These are phyloP conservation scores for Talaromyces ruber DNA, from an alignment of 495 filamentous ascomycete genomes.

Conservation along the genomic window DNA sequence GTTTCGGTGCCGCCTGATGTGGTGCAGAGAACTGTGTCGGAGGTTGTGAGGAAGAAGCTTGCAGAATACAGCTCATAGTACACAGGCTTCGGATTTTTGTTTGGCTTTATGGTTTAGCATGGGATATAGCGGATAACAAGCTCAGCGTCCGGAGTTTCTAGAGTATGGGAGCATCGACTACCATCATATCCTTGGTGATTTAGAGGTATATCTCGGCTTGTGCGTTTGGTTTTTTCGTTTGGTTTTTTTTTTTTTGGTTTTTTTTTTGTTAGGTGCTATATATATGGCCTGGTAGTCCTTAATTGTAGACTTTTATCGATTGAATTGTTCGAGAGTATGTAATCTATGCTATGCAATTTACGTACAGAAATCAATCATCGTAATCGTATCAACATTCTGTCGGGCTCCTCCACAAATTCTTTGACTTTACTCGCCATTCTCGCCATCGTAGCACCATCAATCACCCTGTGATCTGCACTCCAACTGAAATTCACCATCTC, in stretches of 20 bases:
- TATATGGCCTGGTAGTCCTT: conserved; percentile 1
- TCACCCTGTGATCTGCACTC: conserved; percentile 92
- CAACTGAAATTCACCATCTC: conserved; percentile 91
- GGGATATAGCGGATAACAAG: background rate
- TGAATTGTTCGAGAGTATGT: background rate
- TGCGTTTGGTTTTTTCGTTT: conserved; percentile 9
- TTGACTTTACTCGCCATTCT: conserved; percentile 74
- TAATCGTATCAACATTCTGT: conserved; percentile 60
- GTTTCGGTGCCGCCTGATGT: conserved; percentile 55
- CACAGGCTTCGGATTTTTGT: conserved; percentile 3
- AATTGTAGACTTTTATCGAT: background rate
- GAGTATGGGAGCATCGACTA: background rate
- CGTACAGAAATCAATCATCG: conserved; percentile 20
- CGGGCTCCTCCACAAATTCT: conserved; percentile 71
- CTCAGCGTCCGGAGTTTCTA: background rate
- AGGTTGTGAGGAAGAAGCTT: conserved; percentile 38
- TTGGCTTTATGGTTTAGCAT: background rate
- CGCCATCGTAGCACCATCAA: conserved; percentile 93
- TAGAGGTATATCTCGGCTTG: conserved; percentile 1
- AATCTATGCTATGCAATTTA: conserved; percentile 5
- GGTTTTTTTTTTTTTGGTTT: conserved; percentile 11
- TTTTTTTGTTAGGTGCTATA: conserved; percentile 9
- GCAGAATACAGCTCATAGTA: conserved; percentile 18
- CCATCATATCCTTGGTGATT: background rate
- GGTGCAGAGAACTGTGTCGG: conserved; percentile 58